phyloP scores from a whole-genome alignment of 371 early-diverging fungal species.

The Thermomucor indicae-seudaticae region DNA sequence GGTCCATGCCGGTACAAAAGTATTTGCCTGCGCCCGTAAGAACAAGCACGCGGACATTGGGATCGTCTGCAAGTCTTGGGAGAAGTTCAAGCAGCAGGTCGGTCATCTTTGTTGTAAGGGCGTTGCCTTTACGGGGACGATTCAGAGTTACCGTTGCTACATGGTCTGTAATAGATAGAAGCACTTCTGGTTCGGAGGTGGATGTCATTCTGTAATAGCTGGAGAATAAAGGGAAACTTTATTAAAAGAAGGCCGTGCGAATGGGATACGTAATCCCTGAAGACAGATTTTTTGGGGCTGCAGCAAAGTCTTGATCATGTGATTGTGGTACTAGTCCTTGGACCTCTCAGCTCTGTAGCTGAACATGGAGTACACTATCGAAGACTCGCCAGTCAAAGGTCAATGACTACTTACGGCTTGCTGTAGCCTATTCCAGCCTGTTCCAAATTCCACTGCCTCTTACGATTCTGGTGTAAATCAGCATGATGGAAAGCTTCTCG shows the following conservation, averaged over 20 bases:
- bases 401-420: too few species aligned
- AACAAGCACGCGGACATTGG: slow-evolving; percentile 51
- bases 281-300: not conserved
- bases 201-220: not conserved
- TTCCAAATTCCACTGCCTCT: too few species aligned
- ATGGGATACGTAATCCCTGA: not conserved
- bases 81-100: slow-evolving; percentile 37
- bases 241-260: not conserved
- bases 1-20: slow-evolving; percentile 76
- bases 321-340: too few species aligned
- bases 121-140: slow-evolving; percentile 59
- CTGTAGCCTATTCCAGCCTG: too few species aligned
- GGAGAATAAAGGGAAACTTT: not conserved
- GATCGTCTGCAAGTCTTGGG: slow-evolving; percentile 41
- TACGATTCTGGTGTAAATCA: too few species aligned
- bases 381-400: too few species aligned
- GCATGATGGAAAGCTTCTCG: too few species aligned
- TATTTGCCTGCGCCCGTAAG: slow-evolving; percentile 69
- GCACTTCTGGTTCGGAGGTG: slow-evolving; percentile 11
- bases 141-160: slow-evolving; percentile 57
- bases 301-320: too few species aligned
- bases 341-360: too few species aligned
- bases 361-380: too few species aligned
- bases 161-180: slow-evolving; percentile 19
- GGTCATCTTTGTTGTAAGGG: slow-evolving; percentile 54